A percentile compares a stretch with the other conserved stretches of the same genome.
Evolutionary conservation across 2,329 filamentous ascomycete species (phyloP).

Genomic region (Emergomyces orientalis): DNA sequence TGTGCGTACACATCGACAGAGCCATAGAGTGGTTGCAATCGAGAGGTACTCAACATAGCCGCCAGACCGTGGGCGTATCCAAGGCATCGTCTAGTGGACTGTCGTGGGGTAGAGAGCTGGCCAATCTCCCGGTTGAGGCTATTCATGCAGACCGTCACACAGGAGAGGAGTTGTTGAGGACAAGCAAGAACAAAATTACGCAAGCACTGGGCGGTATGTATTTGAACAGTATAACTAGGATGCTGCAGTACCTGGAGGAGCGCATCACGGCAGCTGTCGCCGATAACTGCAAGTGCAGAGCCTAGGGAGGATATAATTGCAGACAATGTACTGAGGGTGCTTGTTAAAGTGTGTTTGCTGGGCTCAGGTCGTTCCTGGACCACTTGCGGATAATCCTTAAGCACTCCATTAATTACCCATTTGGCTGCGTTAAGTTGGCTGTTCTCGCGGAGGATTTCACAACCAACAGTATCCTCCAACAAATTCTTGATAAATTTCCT

Average conservation of each 20-base stretch:
- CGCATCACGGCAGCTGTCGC: conserved; percentile 76
- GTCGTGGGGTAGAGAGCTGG: conserved; percentile 62
- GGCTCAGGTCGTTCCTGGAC: conserved; percentile 82
- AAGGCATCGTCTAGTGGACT: conserved; percentile 72
- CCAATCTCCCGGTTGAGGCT: conserved; percentile 80
- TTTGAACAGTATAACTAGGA: conserved; percentile 90
- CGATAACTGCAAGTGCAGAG: conserved; percentile 68
- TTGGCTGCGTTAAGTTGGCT: conserved; percentile 77
- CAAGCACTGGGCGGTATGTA: conserved; percentile 77
- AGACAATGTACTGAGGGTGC: conserved; percentile 66
- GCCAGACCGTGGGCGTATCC: conserved; percentile 89
- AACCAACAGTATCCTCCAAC: conserved; percentile 72
- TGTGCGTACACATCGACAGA: conserved; percentile 92
- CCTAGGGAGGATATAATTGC: conserved; percentile 72
- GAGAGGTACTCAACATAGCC: conserved; percentile 81
- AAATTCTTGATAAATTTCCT: conserved; percentile 76
- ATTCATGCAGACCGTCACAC: conserved; percentile 93
- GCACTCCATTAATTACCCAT: conserved; percentile 70
- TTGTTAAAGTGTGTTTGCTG: conserved; percentile 73
- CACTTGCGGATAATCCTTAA: conserved; percentile 90
- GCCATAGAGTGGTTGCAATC: conserved; percentile 78
- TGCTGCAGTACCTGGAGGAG: conserved; percentile 86
- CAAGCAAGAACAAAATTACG: conserved; percentile 82
- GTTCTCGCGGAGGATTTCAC: conserved; percentile 75
- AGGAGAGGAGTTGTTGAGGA: conserved; percentile 81